Conservation (phyloP, 139 green algal species). For the Auxenochlorella protothecoides region DNA sequence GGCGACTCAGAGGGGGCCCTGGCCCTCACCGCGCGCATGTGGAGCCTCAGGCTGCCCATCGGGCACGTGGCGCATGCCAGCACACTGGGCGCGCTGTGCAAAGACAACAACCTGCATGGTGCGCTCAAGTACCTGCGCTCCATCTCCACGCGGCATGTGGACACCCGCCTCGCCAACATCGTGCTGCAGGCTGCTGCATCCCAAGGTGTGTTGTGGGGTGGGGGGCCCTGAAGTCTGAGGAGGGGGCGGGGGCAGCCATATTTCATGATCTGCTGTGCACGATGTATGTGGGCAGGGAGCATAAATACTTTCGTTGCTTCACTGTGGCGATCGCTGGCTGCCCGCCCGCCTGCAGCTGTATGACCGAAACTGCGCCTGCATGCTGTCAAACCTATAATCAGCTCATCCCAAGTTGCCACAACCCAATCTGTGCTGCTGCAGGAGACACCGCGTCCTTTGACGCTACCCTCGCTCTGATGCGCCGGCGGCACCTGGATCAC, state of each 20-base stretch:
- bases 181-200: not conserved
- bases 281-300: no score
- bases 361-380: no score
- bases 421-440: no score
- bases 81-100: slow-evolving; percentile 5
- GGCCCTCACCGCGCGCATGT: slow-evolving; percentile 4
- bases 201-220: not conserved
- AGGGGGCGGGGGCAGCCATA: no score
- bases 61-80: not conserved
- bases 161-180: slow-evolving; percentile 1
- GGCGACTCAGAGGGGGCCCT: not conserved
- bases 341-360: no score
- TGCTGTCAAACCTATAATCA: no score
- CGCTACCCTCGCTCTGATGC: no score
- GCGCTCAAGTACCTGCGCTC: not conserved
- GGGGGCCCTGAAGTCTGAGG: not conserved
- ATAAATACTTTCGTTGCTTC: not conserved
- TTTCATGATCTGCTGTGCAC: not conserved
- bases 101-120: not conserved
- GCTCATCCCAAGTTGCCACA: no score
- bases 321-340: not conserved
- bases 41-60: slow-evolving; percentile 6
- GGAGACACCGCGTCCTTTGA: no score
- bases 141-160: slow-evolving; percentile 1
- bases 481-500: no score